Evolutionary conservation across 306 rosid genomes (phyloP), one percentile per base, ranked within the genome.

Genomic region (Erythrophleum fordii): DNA sequence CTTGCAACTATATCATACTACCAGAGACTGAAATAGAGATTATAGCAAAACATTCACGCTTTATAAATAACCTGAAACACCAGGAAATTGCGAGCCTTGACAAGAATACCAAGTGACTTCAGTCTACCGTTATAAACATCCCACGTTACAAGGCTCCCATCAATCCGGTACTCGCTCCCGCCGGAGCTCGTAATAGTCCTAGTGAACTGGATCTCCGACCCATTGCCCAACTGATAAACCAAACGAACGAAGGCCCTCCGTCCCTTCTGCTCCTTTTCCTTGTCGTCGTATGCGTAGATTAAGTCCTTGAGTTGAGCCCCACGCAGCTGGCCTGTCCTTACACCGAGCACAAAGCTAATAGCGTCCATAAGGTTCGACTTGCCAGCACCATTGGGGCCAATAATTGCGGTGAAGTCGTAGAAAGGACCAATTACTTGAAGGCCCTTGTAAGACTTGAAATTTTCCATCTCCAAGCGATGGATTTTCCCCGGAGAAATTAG

Each of bases 341-440:
- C 97, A 9, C 99, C 99, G 12, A 96, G 97, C 20, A 96, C 99
- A 86, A 96, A 96, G 86, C 99, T 96, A 28, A 96, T 95, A 48
- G 99, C 99, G 79, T 96, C 99, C 99, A 96, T 96, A 64, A 96
- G 99, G 80, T 96, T 96, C 20, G 99, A 96, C 76, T 96, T 96
- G 23, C 99, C 99, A 45, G 99, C 86, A 4, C 99, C 99, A 60
- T 96, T 96, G 70, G 99, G 99, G 13, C 99, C 99, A 20, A 96
- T 93, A 1, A 96, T 89, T 25, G 98, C 98, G 35, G 99, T 96
- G 92, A 96, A 96, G 80, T 96, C 99, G 66, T 53, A 72, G 93
- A 96, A 96, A 16, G 99, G 99, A 7, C 99, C 98, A 35, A 96
- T 96, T 3, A 85, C 83, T 48, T 96, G 99, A 46, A 69, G 72